Percentiles rank a stretch among this genome's conserved stretches.
Conservation (phyloP, 805 yeast genomes). For the Saccharomycopsis vini region DNA sequence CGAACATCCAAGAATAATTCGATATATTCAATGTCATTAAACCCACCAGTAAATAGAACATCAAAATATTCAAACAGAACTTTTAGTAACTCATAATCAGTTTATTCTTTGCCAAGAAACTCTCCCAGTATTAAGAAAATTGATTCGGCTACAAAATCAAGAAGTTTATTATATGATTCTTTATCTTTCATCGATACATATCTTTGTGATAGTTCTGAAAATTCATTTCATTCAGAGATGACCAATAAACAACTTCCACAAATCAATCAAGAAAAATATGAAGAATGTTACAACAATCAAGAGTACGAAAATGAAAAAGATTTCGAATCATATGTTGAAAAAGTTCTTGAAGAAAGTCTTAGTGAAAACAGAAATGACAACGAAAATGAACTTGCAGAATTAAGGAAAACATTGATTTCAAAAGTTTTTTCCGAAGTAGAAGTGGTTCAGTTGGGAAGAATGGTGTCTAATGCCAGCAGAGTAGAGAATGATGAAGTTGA, state of each 20-base stretch:
- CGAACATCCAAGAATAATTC: too few species aligned
- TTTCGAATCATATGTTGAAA: neutral
- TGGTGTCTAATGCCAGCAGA: constrained; percentile 6
- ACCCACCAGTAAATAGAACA: too few species aligned
- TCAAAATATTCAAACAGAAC: too few species aligned
- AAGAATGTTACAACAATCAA: neutral
- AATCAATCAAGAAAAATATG: neutral
- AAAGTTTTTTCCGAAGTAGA: constrained; percentile 17
- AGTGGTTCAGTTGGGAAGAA: constrained; percentile 10
- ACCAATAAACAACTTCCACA: neutral
- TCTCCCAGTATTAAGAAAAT: neutral
- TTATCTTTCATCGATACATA: constrained; percentile 16
- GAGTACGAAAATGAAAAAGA: too few species aligned
- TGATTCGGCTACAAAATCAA: constrained; percentile 1
- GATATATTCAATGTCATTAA: too few species aligned
- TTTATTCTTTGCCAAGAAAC: too few species aligned
- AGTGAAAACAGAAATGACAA: neutral
- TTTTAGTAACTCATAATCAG: too few species aligned
- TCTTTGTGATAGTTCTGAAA: constrained; percentile 11
- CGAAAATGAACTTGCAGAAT: constrained; percentile 1
- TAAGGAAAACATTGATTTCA: constrained; percentile 14
- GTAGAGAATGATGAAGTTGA: neutral
- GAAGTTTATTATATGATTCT: constrained; percentile 12
- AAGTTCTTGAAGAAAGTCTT: neutral
- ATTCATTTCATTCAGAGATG: neutral